Percentiles rank a stretch among this genome's conserved stretches.
Evolutionary conservation across 306 rosid genomes (phyloP).

Genomic region (Cucurbita maxima): DNA sequence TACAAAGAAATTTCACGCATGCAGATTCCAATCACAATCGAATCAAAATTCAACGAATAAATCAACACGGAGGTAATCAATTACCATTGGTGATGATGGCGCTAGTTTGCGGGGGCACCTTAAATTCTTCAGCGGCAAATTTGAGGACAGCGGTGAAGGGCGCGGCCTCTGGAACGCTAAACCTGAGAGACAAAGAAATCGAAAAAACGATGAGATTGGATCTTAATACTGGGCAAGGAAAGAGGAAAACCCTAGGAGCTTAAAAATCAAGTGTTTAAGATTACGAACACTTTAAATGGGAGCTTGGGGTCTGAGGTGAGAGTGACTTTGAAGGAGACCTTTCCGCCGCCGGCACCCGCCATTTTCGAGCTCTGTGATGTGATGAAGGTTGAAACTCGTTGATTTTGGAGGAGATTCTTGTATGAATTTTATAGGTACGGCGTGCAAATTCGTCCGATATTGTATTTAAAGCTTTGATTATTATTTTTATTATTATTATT

Average conservation of each 20-base stretch:
- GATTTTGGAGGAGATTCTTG: background rate
- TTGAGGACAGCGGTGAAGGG: slow-evolving; percentile 97
- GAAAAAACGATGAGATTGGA: background rate
- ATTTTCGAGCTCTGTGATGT: slow-evolving; percentile 11
- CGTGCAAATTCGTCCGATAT: background rate
- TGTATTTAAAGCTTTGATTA: too few species aligned
- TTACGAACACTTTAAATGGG: slow-evolving; percentile 81
- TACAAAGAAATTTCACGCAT: background rate
- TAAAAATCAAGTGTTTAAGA: background rate
- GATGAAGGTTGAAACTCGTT: background rate
- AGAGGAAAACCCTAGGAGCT: background rate
- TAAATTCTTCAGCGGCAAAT: slow-evolving; percentile 95
- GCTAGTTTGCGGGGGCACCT: slow-evolving; percentile 97
- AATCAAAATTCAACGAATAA: background rate
- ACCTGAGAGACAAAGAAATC: slow-evolving; percentile 25
- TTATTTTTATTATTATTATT: too few species aligned
- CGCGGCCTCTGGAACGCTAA: slow-evolving; percentile 96
- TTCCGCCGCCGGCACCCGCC: slow-evolving; percentile 71
- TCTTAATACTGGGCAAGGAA: background rate
- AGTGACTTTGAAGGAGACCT: slow-evolving; percentile 93
- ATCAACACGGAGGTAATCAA: background rate
- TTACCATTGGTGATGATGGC: slow-evolving; percentile 94
- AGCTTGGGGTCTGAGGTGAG: slow-evolving; percentile 98
- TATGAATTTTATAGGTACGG: background rate
- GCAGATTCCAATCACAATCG: background rate